Conservation (phyloP, 768 basidiomycete species). For the Leucocoprinus leucothites region DNA sequence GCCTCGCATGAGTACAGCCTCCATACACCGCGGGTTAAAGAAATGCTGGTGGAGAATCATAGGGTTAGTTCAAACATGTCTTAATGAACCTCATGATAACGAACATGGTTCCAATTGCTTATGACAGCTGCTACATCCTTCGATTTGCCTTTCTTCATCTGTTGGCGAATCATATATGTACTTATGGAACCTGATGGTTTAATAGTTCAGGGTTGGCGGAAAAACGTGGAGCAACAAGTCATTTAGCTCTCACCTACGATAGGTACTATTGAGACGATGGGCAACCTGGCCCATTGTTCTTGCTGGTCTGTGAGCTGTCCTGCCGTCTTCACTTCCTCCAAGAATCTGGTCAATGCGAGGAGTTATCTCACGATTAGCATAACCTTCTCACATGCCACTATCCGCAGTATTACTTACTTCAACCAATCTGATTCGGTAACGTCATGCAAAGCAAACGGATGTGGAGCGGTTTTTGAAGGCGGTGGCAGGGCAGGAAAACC, state of each 20-base stretch:
- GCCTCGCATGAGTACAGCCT: conserved; percentile 36
- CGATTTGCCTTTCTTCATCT: conserved; percentile 28
- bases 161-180: conserved; percentile 26
- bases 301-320: neutral
- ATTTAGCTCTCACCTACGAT: conserved; percentile 3
- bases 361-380: neutral
- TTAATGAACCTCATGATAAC: neutral
- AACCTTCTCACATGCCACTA: neutral
- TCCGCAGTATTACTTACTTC: conserved; percentile 23
- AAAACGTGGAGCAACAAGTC: neutral
- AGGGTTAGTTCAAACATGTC: neutral
- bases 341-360: neutral
- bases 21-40: conserved; percentile 43
- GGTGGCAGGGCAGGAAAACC: conserved; percentile 47
- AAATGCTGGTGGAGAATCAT: conserved; percentile 39
- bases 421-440: conserved; percentile 49
- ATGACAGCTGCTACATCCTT: conserved; percentile 37
- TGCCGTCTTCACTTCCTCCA: conserved; percentile 1
- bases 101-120: conserved; percentile 47
- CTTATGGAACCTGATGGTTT: conserved; percentile 15
- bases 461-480: conserved; percentile 31
- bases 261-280: conserved; percentile 3
- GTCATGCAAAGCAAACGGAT: conserved; percentile 52
- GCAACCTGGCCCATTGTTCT: neutral
- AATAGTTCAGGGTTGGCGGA: neutral